Percentiles rank a stretch among this genome's conserved stretches.
These are phyloP conservation scores for Aspergillus japonicus DNA, from an alignment of 2,329 filamentous ascomycete genomes.

Conservation along the genomic window DNA sequence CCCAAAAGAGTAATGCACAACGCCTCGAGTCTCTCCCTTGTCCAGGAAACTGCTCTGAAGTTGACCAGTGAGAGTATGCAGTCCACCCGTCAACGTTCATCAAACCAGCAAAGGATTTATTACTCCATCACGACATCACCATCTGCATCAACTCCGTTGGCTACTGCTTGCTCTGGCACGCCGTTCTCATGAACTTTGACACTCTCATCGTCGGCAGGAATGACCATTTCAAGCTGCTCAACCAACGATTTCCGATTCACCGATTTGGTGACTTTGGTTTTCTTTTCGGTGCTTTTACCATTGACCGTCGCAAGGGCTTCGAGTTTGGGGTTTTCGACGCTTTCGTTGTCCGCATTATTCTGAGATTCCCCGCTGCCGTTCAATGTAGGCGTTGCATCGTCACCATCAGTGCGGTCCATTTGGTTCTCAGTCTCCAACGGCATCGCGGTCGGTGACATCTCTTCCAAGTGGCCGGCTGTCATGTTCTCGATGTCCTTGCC, in stretches of 20 bases:
- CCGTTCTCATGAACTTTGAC: slow-evolving; percentile 17
- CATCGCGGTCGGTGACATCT: slow-evolving; percentile 4
- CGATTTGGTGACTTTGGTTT: slow-evolving; percentile 19
- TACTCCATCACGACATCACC: slow-evolving; percentile 32
- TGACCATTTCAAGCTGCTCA: slow-evolving; percentile 26
- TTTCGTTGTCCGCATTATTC: slow-evolving; percentile 4
- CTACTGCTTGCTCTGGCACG: slow-evolving; percentile 12
- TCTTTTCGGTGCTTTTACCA: slow-evolving; percentile 13
- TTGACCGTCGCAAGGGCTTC: slow-evolving; percentile 16
- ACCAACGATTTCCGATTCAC: slow-evolving; percentile 24
- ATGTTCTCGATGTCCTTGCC: slow-evolving; percentile 12
- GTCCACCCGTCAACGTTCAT: not conserved
- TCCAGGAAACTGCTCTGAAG: not conserved
- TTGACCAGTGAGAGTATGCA: not conserved
- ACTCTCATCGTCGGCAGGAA: slow-evolving; percentile 27
- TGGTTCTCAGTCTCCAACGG: slow-evolving; percentile 9
- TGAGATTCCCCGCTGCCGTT: slow-evolving; percentile 17
- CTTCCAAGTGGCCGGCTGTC: slow-evolving; percentile 4
- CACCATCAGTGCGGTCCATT: slow-evolving; percentile 31
- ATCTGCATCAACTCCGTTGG: slow-evolving; percentile 30
- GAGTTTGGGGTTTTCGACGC: not conserved
- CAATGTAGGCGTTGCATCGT: not conserved
- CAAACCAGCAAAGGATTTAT: slow-evolving; percentile 20
- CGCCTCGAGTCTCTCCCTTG: not conserved
- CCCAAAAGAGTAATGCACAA: not conserved